Conservation (phyloP, 768 basidiomycete genomes). For the Auricularia auricula-judae region DNA sequence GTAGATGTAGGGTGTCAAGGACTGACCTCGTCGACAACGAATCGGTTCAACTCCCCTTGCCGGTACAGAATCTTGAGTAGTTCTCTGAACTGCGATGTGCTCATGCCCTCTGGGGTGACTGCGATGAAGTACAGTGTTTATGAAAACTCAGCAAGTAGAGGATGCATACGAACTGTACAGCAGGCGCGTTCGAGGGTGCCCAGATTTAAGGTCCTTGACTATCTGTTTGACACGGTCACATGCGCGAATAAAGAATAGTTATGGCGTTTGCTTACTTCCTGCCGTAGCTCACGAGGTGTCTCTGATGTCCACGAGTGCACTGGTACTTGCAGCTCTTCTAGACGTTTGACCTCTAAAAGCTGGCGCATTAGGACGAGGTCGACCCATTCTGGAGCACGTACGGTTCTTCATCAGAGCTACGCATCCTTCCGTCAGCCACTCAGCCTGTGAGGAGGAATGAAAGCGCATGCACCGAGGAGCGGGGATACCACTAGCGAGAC, state of each 20-base stretch:
- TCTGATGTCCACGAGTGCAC: slow-evolving; percentile 62
- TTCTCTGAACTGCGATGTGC: slow-evolving; percentile 38
- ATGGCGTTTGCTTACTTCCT: slow-evolving; percentile 29
- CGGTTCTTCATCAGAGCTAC: slow-evolving; percentile 78
- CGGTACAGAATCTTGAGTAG: slow-evolving; percentile 40
- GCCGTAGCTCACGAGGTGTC: slow-evolving; percentile 40
- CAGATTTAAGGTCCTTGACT: slow-evolving; percentile 45
- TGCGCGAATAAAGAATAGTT: background rate
- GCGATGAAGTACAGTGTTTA: background rate
- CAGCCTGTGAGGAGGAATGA: background rate
- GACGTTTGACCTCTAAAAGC: slow-evolving; percentile 48
- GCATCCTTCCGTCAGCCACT: background rate
- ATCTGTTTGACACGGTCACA: slow-evolving; percentile 32
- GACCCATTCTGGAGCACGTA: slow-evolving; percentile 20
- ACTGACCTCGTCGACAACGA: slow-evolving; percentile 71
- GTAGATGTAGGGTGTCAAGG: slow-evolving; percentile 1
- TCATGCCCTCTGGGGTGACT: slow-evolving; percentile 75
- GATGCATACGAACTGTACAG: slow-evolving; percentile 51
- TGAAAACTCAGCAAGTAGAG: background rate
- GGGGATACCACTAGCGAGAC: slow-evolving; percentile 71
- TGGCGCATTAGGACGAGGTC: background rate
- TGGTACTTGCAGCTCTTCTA: slow-evolving; percentile 41
- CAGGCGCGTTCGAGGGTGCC: slow-evolving; percentile 45
- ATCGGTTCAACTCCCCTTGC: slow-evolving; percentile 50
- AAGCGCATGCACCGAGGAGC: slow-evolving; percentile 43